A percentile compares a stretch with the other conserved stretches of the same genome.
These are phyloP conservation scores for Chalciporus piperatus DNA, from an alignment of 768 basidiomycete genomes.

Conservation along the genomic window DNA sequence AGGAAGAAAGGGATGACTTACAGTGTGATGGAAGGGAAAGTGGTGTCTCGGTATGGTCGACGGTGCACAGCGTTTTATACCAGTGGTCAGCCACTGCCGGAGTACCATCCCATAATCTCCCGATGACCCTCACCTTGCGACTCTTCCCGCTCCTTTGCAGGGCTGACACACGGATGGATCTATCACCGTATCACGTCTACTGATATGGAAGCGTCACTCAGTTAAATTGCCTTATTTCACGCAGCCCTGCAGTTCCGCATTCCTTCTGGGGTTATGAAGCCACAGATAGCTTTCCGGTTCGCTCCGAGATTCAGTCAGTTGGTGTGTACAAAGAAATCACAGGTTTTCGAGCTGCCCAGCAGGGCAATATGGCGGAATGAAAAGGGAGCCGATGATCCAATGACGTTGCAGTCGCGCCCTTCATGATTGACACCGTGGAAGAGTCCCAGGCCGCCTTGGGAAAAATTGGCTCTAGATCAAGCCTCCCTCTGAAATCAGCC, in stretches of 20 bases:
- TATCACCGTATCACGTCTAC: neutral
- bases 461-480: neutral
- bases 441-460: no score
- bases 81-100: constrained; percentile 17
- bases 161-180: neutral
- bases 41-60: constrained; percentile 1
- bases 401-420: neutral
- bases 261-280: neutral
- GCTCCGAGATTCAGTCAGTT: constrained; percentile 12
- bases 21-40: constrained; percentile 8
- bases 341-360: neutral
- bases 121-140: constrained; percentile 14
- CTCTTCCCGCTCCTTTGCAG: neutral
- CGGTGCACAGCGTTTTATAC: constrained; percentile 26
- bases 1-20: constrained; percentile 14
- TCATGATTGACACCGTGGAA: neutral
- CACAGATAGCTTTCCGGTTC: constrained; percentile 15
- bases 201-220: neutral
- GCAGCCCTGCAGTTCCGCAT: neutral
- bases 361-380: neutral
- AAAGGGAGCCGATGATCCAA: neutral
- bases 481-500: no score
- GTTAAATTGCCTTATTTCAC: neutral
- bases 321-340: constrained; percentile 2
- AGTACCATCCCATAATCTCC: constrained; percentile 32